Evolutionary conservation across 495 filamentous ascomycete genomes (phyloP).

Genomic region (Aspergillus indologenus): DNA sequence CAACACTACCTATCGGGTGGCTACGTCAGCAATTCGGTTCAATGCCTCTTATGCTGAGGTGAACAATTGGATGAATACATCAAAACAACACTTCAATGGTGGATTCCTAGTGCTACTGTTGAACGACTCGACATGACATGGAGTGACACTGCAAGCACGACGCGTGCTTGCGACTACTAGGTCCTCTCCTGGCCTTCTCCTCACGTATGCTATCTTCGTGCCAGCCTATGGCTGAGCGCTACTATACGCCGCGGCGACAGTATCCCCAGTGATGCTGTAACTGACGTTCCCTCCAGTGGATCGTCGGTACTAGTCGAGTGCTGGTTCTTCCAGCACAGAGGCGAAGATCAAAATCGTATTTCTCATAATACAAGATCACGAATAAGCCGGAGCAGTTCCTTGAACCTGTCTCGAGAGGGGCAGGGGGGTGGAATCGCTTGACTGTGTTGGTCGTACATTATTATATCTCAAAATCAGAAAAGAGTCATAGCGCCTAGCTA

Average conservation of each 20-base stretch:
- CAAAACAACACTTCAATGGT: background rate
- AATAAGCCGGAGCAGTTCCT: constrained; percentile 96
- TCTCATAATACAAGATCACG: constrained; percentile 54
- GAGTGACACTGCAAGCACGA: background rate
- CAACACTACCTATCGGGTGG: background rate
- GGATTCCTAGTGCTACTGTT: background rate
- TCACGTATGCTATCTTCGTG: background rate
- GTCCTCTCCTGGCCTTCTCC: background rate
- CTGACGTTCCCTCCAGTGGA: constrained; percentile 48
- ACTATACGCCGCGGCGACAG: constrained; percentile 54
- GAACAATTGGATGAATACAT: background rate
- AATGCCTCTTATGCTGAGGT: background rate
- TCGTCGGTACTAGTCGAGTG: constrained; percentile 53
- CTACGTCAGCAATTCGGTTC: background rate
- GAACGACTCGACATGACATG: background rate
- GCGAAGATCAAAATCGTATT: constrained; percentile 48
- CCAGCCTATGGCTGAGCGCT: constrained; percentile 1
- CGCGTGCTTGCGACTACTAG: background rate
- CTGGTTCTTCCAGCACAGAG: constrained; percentile 34
- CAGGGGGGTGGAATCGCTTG: constrained; percentile 84
- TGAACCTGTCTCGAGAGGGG: constrained; percentile 72
- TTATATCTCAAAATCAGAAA: background rate
- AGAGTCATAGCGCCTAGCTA: constrained; percentile 2
- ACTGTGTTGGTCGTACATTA: constrained; percentile 74
- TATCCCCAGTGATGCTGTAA: constrained; percentile 48